Base-by-base conservation (phyloP, 1,284 basidiomycete species). In the Ustilago crameri region DNA sequence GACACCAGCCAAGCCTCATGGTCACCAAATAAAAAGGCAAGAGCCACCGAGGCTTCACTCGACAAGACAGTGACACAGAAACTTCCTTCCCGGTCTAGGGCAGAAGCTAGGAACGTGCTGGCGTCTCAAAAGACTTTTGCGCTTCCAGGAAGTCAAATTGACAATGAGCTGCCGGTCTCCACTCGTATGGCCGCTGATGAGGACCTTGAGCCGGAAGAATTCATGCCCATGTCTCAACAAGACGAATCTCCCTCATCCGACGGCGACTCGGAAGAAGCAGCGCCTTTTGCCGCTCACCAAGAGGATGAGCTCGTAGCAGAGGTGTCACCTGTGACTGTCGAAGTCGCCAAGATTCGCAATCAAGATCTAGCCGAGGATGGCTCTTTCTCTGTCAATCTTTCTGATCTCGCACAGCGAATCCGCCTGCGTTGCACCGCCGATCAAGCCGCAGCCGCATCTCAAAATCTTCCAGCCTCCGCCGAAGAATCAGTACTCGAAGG, bases 401-500 rank as follows among this genome's bases (percentile, higher is more conserved):
- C 17, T 14, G 20, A 23, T 30, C 38, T 67, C 20, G 42, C 41
- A 20, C n/a, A 18, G 5, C 42, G 56, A 27, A 10, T 42, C 60
- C 43, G 44, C 52, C 1, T 52, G 63, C 35, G 68, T 66, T 24
- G 43, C 54, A 34, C 42, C n/a, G 34, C 44, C 18, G 35, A 14
- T 12, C 42, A n/a, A 24, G 15, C 18, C 2, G 24, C 26, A n/a
- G 12, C 41, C 5, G 15, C 23, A 12, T n/a, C 46, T 9, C 18
- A 44, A 20, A 30, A 15, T 2, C 42, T 59, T 7, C 45, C 56
- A 17, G 51, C 40, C 14, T 53, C 57, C 5, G 51, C 34, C 17
- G 57, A 43, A 30, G 72, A 41, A 51, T 40, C 76, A 55, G 50
- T 67, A 50, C 82, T 79, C 9, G 66, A 80, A 30, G 83, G 80